Conservation (phyloP, 1,284 basidiomycete genomes). For the Dichomitus squalens region DNA sequence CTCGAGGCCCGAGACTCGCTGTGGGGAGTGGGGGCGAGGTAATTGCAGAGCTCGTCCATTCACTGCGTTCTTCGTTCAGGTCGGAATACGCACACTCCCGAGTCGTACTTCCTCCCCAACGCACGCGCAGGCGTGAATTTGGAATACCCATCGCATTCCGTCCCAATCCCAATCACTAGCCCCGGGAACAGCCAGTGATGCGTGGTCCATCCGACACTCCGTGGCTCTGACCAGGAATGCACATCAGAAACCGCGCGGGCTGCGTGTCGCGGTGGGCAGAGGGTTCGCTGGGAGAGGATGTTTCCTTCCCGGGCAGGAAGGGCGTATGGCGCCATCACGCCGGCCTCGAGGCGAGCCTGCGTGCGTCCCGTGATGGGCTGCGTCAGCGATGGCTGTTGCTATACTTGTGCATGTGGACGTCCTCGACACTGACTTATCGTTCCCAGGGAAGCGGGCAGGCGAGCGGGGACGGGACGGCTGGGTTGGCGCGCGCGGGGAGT, state of each 20-base stretch:
- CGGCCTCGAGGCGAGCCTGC: constrained; percentile 25
- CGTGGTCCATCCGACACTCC: not conserved
- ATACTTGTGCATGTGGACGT: not conserved
- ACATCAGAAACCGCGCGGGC: constrained; percentile 14
- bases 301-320: constrained; percentile 15
- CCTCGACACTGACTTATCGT: not conserved
- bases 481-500: not conserved
- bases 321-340: constrained; percentile 18
- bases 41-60: not conserved
- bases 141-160: constrained; percentile 1
- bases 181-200: constrained; percentile 20
- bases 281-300: constrained; percentile 19
- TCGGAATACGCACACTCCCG: no score
- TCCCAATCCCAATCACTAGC: constrained; percentile 14
- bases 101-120: no score
- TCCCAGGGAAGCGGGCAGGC: not conserved
- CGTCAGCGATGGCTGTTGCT: constrained; percentile 14
- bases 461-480: not conserved
- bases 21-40: not conserved
- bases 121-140: no score
- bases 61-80: no score
- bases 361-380: constrained; percentile 17
- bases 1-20: not conserved
- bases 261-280: constrained; percentile 27
- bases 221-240: not conserved